A percentile compares a stretch with the other conserved stretches of the same genome.
These are phyloP conservation scores for Pleurotus citrinopileatus DNA, from an alignment of 768 basidiomycete genomes.

Conservation along the genomic window DNA sequence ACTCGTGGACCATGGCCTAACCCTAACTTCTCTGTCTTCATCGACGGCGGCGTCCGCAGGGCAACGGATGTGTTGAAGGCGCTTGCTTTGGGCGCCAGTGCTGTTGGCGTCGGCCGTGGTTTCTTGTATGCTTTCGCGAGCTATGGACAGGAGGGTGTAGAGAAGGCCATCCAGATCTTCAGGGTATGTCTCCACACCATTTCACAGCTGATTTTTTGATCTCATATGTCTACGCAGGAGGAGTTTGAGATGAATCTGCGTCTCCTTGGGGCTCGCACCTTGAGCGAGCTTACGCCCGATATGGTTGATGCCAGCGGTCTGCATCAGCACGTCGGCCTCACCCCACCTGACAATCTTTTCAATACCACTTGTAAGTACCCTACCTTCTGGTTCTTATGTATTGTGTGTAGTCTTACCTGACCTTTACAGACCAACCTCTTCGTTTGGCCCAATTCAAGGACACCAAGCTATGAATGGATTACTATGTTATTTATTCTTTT, in stretches of 20 bases:
- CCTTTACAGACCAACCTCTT: background rate
- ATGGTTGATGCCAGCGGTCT: constrained; percentile 89
- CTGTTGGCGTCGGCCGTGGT: constrained; percentile 84
- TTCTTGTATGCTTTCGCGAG: constrained; percentile 88
- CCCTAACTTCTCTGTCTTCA: constrained; percentile 76
- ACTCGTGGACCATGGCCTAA: constrained; percentile 76
- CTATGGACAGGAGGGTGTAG: constrained; percentile 87
- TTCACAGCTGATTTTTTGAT: background rate
- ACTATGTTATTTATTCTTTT: background rate
- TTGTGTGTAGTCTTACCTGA: background rate
- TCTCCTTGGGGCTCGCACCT: constrained; percentile 76
- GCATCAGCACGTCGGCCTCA: constrained; percentile 48
- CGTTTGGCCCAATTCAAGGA: constrained; percentile 4
- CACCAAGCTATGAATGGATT: background rate
- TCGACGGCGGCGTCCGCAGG: constrained; percentile 93
- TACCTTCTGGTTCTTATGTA: background rate
- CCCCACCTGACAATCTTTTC: constrained; percentile 4
- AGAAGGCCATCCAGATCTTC: constrained; percentile 77
- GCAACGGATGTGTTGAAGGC: constrained; percentile 91
- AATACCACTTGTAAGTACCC: background rate
- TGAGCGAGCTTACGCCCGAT: constrained; percentile 76
- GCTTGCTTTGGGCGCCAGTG: constrained; percentile 80
- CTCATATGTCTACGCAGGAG: constrained; percentile 49
- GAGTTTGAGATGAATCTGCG: constrained; percentile 99
- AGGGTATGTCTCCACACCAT: constrained; percentile 38